These are phyloP conservation scores for Hansfordia pulvinata DNA, from an alignment of 2,329 filamentous ascomycete genomes.

Conservation along the genomic window DNA sequence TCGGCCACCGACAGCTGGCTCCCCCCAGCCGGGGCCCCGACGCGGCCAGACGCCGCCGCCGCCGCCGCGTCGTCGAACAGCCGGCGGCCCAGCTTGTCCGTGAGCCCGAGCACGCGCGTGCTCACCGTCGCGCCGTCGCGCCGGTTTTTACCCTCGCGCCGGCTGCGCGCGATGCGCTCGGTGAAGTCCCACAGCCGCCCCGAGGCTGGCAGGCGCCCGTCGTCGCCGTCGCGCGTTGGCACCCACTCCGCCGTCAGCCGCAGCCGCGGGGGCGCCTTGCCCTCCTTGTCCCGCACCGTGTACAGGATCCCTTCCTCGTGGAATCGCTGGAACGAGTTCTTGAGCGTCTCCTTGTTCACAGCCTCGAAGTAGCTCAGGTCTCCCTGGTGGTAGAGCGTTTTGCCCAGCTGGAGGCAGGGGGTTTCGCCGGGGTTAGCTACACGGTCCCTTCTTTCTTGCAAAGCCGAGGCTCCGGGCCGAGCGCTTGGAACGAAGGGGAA, in stretches of 20 bases:
- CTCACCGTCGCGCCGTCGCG: constrained; percentile 86
- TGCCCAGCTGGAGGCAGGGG: constrained; percentile 84
- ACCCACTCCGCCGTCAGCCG: constrained; percentile 64
- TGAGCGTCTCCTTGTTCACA: constrained; percentile 94
- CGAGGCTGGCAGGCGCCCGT: constrained; percentile 48
- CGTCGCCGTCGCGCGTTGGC: constrained; percentile 48
- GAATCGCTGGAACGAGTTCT: constrained; percentile 81
- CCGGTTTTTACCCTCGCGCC: constrained; percentile 89
- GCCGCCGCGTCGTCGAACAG: constrained; percentile 49
- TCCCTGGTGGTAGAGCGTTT: constrained; percentile 94
- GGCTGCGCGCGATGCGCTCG: constrained; percentile 68
- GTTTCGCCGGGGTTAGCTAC: constrained; percentile 1
- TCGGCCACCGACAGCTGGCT: constrained; percentile 37
- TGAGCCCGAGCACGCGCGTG: constrained; percentile 63
- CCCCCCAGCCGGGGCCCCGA: constrained; percentile 20
- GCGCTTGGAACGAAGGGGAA: not conserved
- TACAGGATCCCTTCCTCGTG: constrained; percentile 83
- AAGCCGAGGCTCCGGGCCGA: not conserved
- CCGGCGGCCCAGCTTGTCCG: constrained; percentile 56
- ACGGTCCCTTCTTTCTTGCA: not conserved
- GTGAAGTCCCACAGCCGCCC: constrained; percentile 87
- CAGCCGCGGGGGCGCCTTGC: constrained; percentile 46
- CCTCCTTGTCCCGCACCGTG: constrained; percentile 54
- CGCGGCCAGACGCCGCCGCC: too few species aligned
- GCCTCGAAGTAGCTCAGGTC: constrained; percentile 96